phyloP scores from a whole-genome alignment of 2,329 filamentous ascomycete species.

The Paramyrothecium sp. region DNA sequence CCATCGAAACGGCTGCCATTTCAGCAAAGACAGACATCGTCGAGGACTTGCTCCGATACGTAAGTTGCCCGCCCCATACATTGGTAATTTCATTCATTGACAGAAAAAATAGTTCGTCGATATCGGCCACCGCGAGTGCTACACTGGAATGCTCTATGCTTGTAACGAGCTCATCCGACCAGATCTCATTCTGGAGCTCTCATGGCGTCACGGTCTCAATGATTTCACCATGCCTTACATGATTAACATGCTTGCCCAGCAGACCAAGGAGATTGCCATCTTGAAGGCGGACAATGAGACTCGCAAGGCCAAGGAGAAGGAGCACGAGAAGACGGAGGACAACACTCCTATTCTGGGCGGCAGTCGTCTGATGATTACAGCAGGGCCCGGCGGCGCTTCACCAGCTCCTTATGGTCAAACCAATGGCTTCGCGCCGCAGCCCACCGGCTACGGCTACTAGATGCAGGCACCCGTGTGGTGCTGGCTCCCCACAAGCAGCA shows the following conservation, averaged over 20 bases:
- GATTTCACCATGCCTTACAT: slow-evolving; percentile 99
- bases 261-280: slow-evolving; percentile 78
- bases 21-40: slow-evolving; percentile 89
- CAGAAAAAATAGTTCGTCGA: slow-evolving; percentile 77
- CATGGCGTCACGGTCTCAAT: slow-evolving; percentile 90
- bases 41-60: slow-evolving; percentile 93
- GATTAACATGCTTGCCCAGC: slow-evolving; percentile 96
- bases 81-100: slow-evolving; percentile 27
- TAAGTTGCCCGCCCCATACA: slow-evolving; percentile 54
- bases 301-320: slow-evolving; percentile 73
- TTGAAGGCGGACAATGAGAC: slow-evolving; percentile 97
- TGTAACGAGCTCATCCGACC: slow-evolving; percentile 97
- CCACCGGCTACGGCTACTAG: slow-evolving; percentile 73
- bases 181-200: slow-evolving; percentile 90
- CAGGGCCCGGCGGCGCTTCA: slow-evolving; percentile 67
- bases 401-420: slow-evolving; percentile 71
- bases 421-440: slow-evolving; percentile 87
- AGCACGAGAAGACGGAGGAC: slow-evolving; percentile 81
- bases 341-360: slow-evolving; percentile 90
- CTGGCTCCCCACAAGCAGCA: slow-evolving; percentile 13
- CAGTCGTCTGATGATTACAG: slow-evolving; percentile 91
- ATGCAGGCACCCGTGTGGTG: slow-evolving; percentile 26
- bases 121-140: slow-evolving; percentile 98
- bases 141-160: slow-evolving; percentile 98
- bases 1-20: slow-evolving; percentile 94